Base-by-base conservation (phyloP, 306 rosid species). In the Cucurbita ficifolia region DNA sequence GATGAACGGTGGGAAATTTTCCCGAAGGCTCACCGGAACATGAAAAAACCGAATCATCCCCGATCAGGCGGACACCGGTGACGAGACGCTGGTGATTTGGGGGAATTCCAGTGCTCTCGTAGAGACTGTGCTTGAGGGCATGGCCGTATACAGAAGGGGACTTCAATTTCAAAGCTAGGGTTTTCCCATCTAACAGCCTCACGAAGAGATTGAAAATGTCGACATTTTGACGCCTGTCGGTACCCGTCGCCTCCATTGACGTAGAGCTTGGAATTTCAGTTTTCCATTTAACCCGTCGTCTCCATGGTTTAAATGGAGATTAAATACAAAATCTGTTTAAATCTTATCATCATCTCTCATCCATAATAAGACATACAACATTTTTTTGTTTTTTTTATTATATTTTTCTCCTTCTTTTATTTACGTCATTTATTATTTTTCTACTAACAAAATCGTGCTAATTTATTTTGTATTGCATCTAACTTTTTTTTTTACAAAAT, bases 131-230 rank as follows among this genome's bases (percentile, higher is more conserved):
- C 81, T 88, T 95, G 40, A 95, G 64, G 73, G 81, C 81, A 60
- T 22, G 42, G 14, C 85, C 83, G 72, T 40, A 53, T 13, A 89
- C 72, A 2, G 56, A 76, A 10, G 92, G 91, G 65, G 90, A 83
- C 2, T 82, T 69, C 83, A 87, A 83, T 65, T 78, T 76, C 55
- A 94, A 89, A 85, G 86, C 82, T 63, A 88, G 87, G 91, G 99
- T 89, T 85, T 88, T 89, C 4, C 99, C 92, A 42, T 88, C 84
- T 24, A 95, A 70, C 51, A 89, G 86, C 82, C 84, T 91, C 12
- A 94, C 99, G 76, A 91, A 85, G 43, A 94, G 88, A 77, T 95
- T 84, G 84, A 81, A 88, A 74, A 85, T 78, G 63, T 45, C 70
- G 5, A 45, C 18, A 29, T 5, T 68, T 22, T 36, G 40, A 40